These are phyloP conservation scores for Pichia nakasei DNA, from an alignment of 805 yeast species.

Conservation along the genomic window DNA sequence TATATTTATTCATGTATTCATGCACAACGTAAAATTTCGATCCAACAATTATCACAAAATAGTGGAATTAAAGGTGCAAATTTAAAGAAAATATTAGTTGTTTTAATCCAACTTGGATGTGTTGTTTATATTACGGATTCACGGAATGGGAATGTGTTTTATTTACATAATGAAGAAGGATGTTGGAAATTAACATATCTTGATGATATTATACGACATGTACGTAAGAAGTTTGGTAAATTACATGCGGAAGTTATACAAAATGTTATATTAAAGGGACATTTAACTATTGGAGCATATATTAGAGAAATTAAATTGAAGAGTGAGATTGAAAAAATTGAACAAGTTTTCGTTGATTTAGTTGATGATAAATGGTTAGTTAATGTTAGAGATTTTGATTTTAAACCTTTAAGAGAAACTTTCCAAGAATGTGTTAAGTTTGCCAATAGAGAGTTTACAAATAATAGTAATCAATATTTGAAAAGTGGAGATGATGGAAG, in stretches of 20 bases:
- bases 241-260: conserved; percentile 52
- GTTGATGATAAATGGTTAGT: conserved; percentile 42
- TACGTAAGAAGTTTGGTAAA: conserved; percentile 37
- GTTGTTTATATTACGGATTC: conserved; percentile 45
- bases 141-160: conserved; percentile 26
- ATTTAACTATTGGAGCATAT: conserved; percentile 48
- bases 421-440: conserved; percentile 27
- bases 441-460: conserved; percentile 20
- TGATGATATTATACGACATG: conserved; percentile 60
- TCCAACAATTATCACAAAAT: conserved; percentile 41
- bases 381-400: conserved; percentile 33
- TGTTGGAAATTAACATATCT: conserved; percentile 56
- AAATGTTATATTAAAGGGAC: conserved; percentile 63
- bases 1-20: conserved; percentile 50
- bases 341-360: conserved; percentile 34
- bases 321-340: conserved; percentile 21
- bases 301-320: conserved; percentile 21
- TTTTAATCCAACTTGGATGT: conserved; percentile 72
- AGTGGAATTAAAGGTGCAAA: conserved; percentile 39
- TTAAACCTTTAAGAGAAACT: conserved; percentile 25
- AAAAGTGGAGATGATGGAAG: conserved; percentile 1
- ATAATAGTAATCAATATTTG: conserved; percentile 1
- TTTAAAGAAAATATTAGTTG: conserved; percentile 60
- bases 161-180: conserved; percentile 58
- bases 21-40: conserved; percentile 57